These are phyloP conservation scores for Heterobasidion parviporum DNA, from an alignment of 1,284 basidiomycete genomes.

Conservation along the genomic window DNA sequence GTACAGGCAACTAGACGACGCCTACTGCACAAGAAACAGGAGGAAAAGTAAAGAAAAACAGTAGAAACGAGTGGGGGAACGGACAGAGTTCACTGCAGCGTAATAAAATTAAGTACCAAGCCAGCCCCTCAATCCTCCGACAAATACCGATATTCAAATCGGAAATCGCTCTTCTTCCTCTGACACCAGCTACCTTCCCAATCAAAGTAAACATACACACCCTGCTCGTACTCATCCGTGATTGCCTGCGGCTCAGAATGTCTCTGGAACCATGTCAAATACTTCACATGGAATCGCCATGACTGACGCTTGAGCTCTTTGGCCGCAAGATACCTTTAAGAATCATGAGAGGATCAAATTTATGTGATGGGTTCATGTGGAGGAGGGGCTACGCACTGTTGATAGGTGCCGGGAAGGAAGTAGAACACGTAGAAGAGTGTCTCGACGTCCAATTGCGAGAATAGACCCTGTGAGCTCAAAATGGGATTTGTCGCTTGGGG, in stretches of 20 bases:
- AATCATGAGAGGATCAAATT: neutral
- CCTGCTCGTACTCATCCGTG: constrained; percentile 99
- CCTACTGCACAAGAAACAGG: neutral
- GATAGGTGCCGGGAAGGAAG: constrained; percentile 94
- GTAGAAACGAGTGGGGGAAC: neutral
- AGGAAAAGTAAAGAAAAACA: neutral
- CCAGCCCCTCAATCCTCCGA: constrained; percentile 64
- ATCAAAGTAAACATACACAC: constrained; percentile 95
- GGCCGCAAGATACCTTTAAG: constrained; percentile 81
- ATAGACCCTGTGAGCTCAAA: constrained; percentile 81
- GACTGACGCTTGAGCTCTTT: constrained; percentile 96
- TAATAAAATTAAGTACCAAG: neutral
- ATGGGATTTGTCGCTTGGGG: constrained; percentile 82
- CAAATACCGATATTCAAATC: constrained; percentile 90
- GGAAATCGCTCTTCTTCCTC: constrained; percentile 96
- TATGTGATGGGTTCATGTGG: neutral
- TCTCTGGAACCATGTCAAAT: constrained; percentile 99
- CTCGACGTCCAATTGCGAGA: constrained; percentile 92
- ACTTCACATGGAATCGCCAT: constrained; percentile 99
- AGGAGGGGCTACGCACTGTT: constrained; percentile 60
- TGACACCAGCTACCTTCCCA: constrained; percentile 99
- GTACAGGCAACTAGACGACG: neutral
- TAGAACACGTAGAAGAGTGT: constrained; percentile 99
- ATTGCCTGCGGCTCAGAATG: constrained; percentile 99
- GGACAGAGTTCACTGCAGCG: neutral